Conservation (phyloP, 2,329 filamentous ascomycete species). For the Bipolaris oryzae region DNA sequence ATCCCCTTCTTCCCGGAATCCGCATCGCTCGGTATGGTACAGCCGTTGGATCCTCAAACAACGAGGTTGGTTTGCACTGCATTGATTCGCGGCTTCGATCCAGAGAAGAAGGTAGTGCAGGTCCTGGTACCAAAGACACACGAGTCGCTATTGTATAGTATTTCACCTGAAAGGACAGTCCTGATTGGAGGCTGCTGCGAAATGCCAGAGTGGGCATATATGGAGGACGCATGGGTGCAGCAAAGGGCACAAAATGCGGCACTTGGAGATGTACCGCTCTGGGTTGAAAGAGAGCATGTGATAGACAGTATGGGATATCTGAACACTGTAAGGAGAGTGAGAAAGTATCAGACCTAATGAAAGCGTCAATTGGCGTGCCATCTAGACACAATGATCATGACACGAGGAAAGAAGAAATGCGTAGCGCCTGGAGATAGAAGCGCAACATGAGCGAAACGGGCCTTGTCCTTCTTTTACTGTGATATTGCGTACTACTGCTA, state of each 20-base stretch:
- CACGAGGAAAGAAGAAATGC: background rate
- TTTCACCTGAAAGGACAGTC: slow-evolving; percentile 38
- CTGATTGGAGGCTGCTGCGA: slow-evolving; percentile 43
- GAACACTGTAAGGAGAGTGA: slow-evolving; percentile 35
- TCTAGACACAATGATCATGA: background rate
- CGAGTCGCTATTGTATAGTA: slow-evolving; percentile 24
- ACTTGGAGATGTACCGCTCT: slow-evolving; percentile 9
- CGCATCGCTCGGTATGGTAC: slow-evolving; percentile 52
- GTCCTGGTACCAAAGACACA: slow-evolving; percentile 66
- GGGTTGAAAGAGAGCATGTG: slow-evolving; percentile 28
- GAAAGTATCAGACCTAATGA: slow-evolving; percentile 35
- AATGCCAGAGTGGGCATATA: slow-evolving; percentile 43
- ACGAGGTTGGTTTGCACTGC: slow-evolving; percentile 68
- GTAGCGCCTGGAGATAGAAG: background rate
- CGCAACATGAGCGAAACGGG: background rate
- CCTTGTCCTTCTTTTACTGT: slow-evolving; percentile 4
- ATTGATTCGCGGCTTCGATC: slow-evolving; percentile 73
- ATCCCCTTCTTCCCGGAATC: slow-evolving; percentile 66
- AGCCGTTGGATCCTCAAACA: slow-evolving; percentile 62
- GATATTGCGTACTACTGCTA: slow-evolving; percentile 9
- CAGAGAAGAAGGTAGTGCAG: slow-evolving; percentile 60
- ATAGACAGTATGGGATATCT: slow-evolving; percentile 41
- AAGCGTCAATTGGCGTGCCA: background rate
- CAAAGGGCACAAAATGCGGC: background rate
- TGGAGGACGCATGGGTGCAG: slow-evolving; percentile 36